Percentiles rank a stretch among this genome's conserved stretches.
phyloP scores from a whole-genome alignment of 345 rosid species.

The Salix purpurea region DNA sequence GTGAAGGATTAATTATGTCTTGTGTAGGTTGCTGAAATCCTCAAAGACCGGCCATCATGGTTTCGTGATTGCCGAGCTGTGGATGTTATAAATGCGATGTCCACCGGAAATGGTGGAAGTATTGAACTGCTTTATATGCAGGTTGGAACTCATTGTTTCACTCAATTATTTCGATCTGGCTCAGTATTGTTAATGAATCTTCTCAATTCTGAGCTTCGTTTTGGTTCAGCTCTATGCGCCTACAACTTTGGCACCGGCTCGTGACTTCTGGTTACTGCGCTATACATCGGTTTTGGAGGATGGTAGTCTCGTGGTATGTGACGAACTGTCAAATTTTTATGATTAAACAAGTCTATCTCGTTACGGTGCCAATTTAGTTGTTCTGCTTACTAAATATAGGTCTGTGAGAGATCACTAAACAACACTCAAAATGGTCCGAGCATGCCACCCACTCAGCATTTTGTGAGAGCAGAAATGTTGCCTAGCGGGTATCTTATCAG shows the following conservation, averaged over 20 bases:
- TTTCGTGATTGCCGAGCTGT: conserved; percentile 98
- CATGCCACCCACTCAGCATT: conserved; percentile 92
- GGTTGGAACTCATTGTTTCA: conserved; percentile 31
- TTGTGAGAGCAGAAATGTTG: conserved; percentile 97
- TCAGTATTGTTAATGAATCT: not conserved
- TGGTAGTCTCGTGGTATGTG: conserved; percentile 94
- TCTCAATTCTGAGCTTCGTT: not conserved
- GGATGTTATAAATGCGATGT: conserved; percentile 90
- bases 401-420: conserved; percentile 95
- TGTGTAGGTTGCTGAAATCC: conserved; percentile 92
- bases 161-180: not conserved
- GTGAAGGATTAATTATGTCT: not conserved
- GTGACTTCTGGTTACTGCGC: conserved; percentile 96
- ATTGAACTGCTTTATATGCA: conserved; percentile 98
- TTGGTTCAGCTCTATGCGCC: conserved; percentile 86
- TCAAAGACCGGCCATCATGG: conserved; percentile 97
- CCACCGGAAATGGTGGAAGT: conserved; percentile 97
- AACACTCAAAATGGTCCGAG: conserved; percentile 93
- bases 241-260: conserved; percentile 97
- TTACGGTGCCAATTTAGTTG: not conserved
- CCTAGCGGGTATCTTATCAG: conserved; percentile 94
- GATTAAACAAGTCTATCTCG: no score
- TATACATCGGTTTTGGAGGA: conserved; percentile 96
- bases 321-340: not conserved
- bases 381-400: conserved; percentile 29